Conservation (phyloP, 2,329 filamentous ascomycete species). For the Diplodia intermedia region DNA sequence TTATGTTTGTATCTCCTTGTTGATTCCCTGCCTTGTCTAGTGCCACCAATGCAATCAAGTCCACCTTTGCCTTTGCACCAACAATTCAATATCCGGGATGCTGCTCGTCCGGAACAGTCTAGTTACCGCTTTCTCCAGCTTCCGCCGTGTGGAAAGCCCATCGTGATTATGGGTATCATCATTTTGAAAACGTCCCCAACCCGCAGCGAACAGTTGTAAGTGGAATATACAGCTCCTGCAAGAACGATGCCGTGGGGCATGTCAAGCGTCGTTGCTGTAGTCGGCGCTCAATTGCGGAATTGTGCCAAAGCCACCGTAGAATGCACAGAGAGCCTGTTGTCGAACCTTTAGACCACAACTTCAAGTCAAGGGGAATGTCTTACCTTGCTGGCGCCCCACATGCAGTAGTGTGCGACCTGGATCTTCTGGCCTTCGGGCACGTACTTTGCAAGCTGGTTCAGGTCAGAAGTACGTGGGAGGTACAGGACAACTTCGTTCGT, state of each 20-base stretch:
- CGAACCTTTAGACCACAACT: not conserved
- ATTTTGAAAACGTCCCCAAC: too few relatives aligned
- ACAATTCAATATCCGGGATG: too few relatives aligned
- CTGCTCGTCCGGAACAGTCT: too few relatives aligned
- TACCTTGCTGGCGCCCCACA: constrained; percentile 33
- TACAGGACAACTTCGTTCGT: constrained; percentile 72
- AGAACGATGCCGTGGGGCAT: not conserved
- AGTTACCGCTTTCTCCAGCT: too few relatives aligned
- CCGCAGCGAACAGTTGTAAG: too few relatives aligned
- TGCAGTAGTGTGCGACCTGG: constrained; percentile 41
- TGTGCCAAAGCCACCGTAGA: constrained; percentile 20
- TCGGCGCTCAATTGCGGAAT: not conserved
- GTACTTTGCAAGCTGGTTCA: constrained; percentile 49
- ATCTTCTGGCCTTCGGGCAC: constrained; percentile 44
- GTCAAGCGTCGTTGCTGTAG: not conserved
- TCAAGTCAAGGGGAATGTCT: not conserved
- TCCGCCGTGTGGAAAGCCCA: too few relatives aligned
- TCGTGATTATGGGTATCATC: too few relatives aligned
- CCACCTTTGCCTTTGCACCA: too few relatives aligned
- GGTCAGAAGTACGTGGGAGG: constrained; percentile 68
- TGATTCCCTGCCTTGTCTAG: too few relatives aligned
- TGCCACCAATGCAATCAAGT: too few relatives aligned
- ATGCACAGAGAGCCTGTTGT: constrained; percentile 28
- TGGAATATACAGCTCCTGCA: too few relatives aligned
- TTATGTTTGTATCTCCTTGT: too few relatives aligned